Evolutionary conservation across 768 basidiomycete genomes (phyloP).

Genomic region (Boletus sp.): DNA sequence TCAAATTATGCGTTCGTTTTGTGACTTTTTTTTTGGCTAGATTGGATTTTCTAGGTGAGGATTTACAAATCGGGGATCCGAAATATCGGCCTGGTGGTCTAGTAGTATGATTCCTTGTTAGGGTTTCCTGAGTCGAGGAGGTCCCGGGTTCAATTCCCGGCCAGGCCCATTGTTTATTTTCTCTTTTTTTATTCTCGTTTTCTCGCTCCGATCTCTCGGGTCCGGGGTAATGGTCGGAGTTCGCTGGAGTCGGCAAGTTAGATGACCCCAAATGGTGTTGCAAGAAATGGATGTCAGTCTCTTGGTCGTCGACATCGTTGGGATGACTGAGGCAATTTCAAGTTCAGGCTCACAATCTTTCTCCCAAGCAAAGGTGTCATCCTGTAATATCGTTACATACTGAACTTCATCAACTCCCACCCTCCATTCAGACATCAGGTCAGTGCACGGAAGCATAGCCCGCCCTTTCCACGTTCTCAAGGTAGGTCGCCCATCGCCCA

Average conservation of each 20-base stretch:
- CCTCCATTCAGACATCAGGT: background rate
- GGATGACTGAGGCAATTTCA: background rate
- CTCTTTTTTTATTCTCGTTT: background rate
- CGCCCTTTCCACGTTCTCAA: conserved; percentile 27
- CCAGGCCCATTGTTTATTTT: conserved; percentile 37
- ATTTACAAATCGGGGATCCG: rapidly evolving
- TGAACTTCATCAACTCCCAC: background rate
- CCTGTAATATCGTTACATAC: conserved; percentile 1
- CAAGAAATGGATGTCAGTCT: background rate
- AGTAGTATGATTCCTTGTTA: conserved; percentile 68
- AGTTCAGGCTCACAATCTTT: background rate
- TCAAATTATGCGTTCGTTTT: background rate
- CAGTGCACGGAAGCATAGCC: conserved; percentile 28
- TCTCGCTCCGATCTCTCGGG: background rate
- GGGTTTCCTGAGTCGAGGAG: conserved; percentile 48
- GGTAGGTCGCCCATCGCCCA: conserved; percentile 37
- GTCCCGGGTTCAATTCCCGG: conserved; percentile 61
- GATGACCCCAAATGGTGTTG: no score
- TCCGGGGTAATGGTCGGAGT: conserved; percentile 1
- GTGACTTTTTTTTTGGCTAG: background rate
- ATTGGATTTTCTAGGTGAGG: background rate
- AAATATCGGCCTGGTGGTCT: conserved; percentile 50
- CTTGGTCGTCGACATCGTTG: background rate
- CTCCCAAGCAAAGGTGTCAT: background rate
- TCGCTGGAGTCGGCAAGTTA: background rate